A percentile compares a stretch with the other conserved stretches of the same genome.
phyloP scores from a whole-genome alignment of 1,284 basidiomycete genomes.

The Ustanciosporium gigantosporum region DNA sequence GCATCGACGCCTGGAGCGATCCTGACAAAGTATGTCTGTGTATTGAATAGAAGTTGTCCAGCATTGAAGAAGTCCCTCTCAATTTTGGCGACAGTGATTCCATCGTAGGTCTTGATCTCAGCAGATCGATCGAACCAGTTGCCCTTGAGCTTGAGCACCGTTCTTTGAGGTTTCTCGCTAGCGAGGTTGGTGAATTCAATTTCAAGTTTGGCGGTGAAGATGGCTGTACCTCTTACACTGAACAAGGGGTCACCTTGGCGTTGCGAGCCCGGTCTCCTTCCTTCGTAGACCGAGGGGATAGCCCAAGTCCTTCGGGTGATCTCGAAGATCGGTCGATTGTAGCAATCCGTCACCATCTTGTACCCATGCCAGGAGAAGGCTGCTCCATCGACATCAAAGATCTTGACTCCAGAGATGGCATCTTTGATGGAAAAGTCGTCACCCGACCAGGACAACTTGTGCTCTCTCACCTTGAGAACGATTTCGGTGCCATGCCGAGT shows the following conservation, averaged over 20 bases:
- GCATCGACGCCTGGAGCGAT: conserved; percentile 64
- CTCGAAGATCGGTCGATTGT: conserved; percentile 6
- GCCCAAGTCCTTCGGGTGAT: too few species aligned
- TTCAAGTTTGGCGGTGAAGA: conserved; percentile 22
- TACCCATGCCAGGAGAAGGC: conserved; percentile 13
- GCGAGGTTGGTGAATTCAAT: conserved; percentile 27
- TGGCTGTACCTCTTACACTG: not conserved
- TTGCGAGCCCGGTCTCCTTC: too few species aligned
- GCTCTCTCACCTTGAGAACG: conserved; percentile 30
- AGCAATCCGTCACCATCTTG: conserved; percentile 14
- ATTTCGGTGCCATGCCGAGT: conserved; percentile 24
- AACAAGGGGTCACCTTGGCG: conserved; percentile 7
- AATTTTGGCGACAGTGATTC: conserved; percentile 29
- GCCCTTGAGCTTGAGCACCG: conserved; percentile 5
- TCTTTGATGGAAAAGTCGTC: conserved; percentile 45
- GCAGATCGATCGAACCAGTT: conserved; percentile 15
- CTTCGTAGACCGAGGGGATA: too few species aligned
- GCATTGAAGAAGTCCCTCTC: conserved; percentile 15
- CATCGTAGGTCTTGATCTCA: conserved; percentile 22
- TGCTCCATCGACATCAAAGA: conserved; percentile 28
- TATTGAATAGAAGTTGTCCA: conserved; percentile 30
- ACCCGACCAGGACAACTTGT: conserved; percentile 8
- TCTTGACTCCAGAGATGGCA: conserved; percentile 6
- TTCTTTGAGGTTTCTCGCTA: conserved; percentile 7
- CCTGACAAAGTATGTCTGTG: conserved; percentile 58